Evolutionary conservation across 2,329 filamentous ascomycete genomes (phyloP), one percentile per base, ranked within the genome.

Genomic region (Curvularia spicifera): DNA sequence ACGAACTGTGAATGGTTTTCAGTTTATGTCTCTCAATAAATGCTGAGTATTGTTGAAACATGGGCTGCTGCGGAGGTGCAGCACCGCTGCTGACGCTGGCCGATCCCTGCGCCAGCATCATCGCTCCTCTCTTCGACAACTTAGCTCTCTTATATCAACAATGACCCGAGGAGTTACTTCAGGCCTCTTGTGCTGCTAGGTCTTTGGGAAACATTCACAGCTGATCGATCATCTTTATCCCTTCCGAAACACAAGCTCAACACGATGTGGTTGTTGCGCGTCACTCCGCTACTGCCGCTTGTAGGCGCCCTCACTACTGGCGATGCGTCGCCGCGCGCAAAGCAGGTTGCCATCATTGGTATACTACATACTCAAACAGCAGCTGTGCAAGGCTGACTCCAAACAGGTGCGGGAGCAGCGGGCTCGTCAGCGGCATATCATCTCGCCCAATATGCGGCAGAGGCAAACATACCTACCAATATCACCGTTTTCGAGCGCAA

Each of bases 401-500:
- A 4, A 24, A 15, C 40, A 96, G 94, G 95, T 61, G 94, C 94
- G 66, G 95, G 95, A 46, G 89, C 95, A 43, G 94, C 87, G 29
- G 95, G 95, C 29, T 87, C 95, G 4, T 96, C 93, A 1, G 82
- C 93, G 2, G 93, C 95, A 0, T 97, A 95, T 76, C 87, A 94
- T 71, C 82, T 99, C 46, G 83, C 84, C 39, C 86, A 89, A 70
- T 93, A 88, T 75, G 89, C 91, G 22, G 78, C 85, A 4, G 78
- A 85, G 57, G 81, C 80, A 24, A 75, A 83, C n/a, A 76, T 90
- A 18, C 79, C 83, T 1, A 73, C 94, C 57, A 90, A 96, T 65
- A 89, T 98, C 68, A 96, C 93, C 22, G 82, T 99, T 28, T 97
- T 94, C 74, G 95, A 99, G 71, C 89, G 89, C 66, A 87, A 87